phyloP scores from a whole-genome alignment of 2,329 filamentous ascomycete species.

The Metarhizium anisopliae region DNA sequence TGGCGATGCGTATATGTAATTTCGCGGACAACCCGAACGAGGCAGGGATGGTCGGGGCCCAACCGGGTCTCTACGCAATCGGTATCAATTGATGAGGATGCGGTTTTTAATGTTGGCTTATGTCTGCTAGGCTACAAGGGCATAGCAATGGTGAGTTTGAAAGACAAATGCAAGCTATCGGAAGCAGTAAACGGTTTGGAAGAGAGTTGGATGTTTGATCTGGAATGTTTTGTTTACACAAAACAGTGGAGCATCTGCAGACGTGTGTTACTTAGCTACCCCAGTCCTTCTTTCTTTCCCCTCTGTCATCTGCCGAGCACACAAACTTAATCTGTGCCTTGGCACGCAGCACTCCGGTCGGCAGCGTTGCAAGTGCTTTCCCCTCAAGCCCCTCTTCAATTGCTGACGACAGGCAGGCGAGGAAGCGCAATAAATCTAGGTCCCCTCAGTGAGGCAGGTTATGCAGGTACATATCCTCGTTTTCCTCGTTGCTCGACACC shows the following conservation, averaged over 20 bases:
- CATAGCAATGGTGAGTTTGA: background rate
- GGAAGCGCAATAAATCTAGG: too few species aligned
- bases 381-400: too few species aligned
- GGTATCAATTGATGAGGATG: background rate
- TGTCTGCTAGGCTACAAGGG: background rate
- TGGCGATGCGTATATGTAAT: conserved; percentile 1
- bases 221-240: background rate
- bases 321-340: background rate
- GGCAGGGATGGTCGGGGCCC: background rate
- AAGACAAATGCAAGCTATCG: background rate
- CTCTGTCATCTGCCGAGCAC: background rate
- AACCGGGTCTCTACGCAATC: background rate
- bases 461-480: background rate
- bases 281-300: background rate
- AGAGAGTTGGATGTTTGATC: background rate
- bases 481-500: background rate
- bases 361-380: too few species aligned
- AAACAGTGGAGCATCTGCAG: background rate
- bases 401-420: too few species aligned
- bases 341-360: too few species aligned
- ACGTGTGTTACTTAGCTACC: background rate
- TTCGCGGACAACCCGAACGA: conserved; percentile 1
- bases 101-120: background rate
- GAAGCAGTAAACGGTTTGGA: background rate
- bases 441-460: background rate